Percentiles rank a stretch among this genome's conserved stretches.
These are phyloP conservation scores for Dichotomopilus funicola DNA, from an alignment of 2,329 filamentous ascomycete genomes.

Conservation along the genomic window DNA sequence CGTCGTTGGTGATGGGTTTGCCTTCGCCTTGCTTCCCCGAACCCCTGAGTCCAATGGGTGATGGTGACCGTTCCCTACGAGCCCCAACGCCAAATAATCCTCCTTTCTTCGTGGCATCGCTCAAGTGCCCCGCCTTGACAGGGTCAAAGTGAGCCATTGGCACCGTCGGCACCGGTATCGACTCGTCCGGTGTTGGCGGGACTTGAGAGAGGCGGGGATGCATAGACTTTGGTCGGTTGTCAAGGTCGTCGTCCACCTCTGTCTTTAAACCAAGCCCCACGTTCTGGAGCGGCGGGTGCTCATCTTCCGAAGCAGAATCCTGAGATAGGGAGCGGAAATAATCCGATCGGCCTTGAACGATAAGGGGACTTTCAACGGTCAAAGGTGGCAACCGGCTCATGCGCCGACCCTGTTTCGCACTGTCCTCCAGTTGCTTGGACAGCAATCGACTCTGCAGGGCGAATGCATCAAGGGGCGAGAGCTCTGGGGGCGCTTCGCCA, in stretches of 20 bases:
- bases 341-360: constrained; percentile 66
- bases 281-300: constrained; percentile 30
- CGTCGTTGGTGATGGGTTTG: constrained; percentile 29
- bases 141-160: constrained; percentile 31
- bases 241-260: constrained; percentile 51
- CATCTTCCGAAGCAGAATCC: constrained; percentile 49
- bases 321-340: constrained; percentile 73
- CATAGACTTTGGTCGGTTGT: constrained; percentile 62
- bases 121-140: constrained; percentile 34
- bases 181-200: constrained; percentile 44
- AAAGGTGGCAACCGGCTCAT: constrained; percentile 81
- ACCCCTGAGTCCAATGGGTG: constrained; percentile 38
- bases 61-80: constrained; percentile 53
- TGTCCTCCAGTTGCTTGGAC: constrained; percentile 79
- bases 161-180: constrained; percentile 39
- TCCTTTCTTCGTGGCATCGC: constrained; percentile 34
- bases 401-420: constrained; percentile 57
- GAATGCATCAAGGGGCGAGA: constrained; percentile 93
- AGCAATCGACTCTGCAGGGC: constrained; percentile 84
- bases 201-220: constrained; percentile 67
- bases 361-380: constrained; percentile 73
- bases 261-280: constrained; percentile 45
- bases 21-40: constrained; percentile 11
- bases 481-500: constrained; percentile 76
- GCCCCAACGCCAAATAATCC: constrained; percentile 49